Base-by-base conservation (phyloP, 2,329 filamentous ascomycete species). In the Penicillium italicum region DNA sequence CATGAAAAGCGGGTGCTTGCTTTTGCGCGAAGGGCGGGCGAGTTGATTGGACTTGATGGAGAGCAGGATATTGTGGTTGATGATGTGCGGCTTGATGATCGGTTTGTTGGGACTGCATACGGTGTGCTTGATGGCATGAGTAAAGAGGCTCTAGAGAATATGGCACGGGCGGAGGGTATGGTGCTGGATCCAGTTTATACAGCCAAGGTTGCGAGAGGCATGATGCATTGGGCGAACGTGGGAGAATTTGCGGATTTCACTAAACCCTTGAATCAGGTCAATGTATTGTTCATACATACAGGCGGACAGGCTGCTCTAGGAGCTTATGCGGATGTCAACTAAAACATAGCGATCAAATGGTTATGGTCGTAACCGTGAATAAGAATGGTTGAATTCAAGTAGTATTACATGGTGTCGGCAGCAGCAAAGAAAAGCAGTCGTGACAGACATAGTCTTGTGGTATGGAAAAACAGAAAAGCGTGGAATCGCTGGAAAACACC, bases 111-210 rank as follows among this genome's bases (percentile, higher is more conserved):
- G 2, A 55, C 59, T 9, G 66, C 58, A 12, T 74, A 74, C 45
- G 72, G 72, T 6, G 61, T 71, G 4, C 45, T 73, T 36, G 71
- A 73, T 47, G 26, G 34, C 3, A 50, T 64, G 22, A 63, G 66
- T 10, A 67, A 62, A 38, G 44, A 59, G 42, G 41, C 61, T 4
- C 36, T 73, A 34, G 44, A 61, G 7, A 47, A 47, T 9, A 63
- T 71, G 61, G 71, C 71, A 5, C 55, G 57, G 44, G 55, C 46
- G 24, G 72, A 73, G 28, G 64, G 60, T 7, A 40, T 74, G 16
- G 41, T 73, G 14, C 45, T 72, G 20, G 71, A 74, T 42, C 71
- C 71, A 4, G 71, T 74, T 10, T 74, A 74, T 57, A 74, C 71
- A 30, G 66, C 61, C 9, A 74, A 74, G 52, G 70, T 68, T 20